These are phyloP conservation scores for Aureobasidium mangrovei DNA, from an alignment of 2,329 filamentous ascomycete species.

Conservation along the genomic window DNA sequence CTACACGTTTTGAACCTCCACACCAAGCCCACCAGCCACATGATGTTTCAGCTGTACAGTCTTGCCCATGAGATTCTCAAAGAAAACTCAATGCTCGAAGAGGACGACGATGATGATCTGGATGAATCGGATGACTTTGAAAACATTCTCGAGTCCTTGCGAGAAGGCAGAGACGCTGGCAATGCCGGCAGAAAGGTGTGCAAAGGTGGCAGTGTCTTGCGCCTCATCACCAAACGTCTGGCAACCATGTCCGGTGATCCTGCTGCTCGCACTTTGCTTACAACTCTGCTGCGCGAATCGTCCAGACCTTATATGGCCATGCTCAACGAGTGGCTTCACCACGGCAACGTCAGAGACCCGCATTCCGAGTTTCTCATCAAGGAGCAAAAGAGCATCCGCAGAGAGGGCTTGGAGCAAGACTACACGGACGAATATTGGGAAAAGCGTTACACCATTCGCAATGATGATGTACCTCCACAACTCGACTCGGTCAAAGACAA, in stretches of 20 bases:
- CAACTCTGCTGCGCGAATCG: slow-evolving; percentile 73
- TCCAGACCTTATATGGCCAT: slow-evolving; percentile 95
- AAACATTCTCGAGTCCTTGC: slow-evolving; percentile 81
- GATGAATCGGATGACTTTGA: slow-evolving; percentile 72
- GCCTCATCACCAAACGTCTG: slow-evolving; percentile 72
- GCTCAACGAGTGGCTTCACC: slow-evolving; percentile 97
- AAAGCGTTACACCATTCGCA: slow-evolving; percentile 87
- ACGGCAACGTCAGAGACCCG: slow-evolving; percentile 87
- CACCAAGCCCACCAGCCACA: slow-evolving; percentile 80
- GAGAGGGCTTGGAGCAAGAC: slow-evolving; percentile 85
- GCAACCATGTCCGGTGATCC: slow-evolving; percentile 92
- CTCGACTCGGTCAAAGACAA: slow-evolving; percentile 87
- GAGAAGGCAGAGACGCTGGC: slow-evolving; percentile 76
- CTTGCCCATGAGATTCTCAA: slow-evolving; percentile 81
- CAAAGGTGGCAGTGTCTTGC: slow-evolving; percentile 93
- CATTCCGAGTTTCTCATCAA: slow-evolving; percentile 92
- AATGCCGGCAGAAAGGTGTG: slow-evolving; percentile 85
- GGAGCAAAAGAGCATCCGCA: slow-evolving; percentile 88
- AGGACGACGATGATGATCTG: slow-evolving; percentile 52
- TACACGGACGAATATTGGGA: slow-evolving; percentile 99
- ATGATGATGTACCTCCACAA: slow-evolving; percentile 85
- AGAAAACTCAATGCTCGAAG: slow-evolving; percentile 78
- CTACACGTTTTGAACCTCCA: slow-evolving; percentile 89
- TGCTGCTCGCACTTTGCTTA: slow-evolving; percentile 71
- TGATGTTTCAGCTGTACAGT: slow-evolving; percentile 82